A percentile compares a stretch with the other conserved stretches of the same genome.
phyloP scores from a whole-genome alignment of 2,329 filamentous ascomycete genomes.

The Aspergillus pseudoglaucus region DNA sequence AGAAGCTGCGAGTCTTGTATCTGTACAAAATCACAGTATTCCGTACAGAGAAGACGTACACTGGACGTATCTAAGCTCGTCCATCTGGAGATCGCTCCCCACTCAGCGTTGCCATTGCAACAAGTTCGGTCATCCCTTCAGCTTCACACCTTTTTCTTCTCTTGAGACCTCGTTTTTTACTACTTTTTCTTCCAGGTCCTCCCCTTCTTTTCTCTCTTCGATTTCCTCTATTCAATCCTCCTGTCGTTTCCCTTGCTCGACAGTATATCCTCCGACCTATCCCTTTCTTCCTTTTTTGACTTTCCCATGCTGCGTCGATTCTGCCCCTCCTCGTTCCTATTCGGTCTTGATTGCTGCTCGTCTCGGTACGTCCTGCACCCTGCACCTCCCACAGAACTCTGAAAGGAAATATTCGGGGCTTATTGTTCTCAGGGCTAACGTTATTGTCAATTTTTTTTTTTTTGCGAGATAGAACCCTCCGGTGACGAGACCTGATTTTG shows the following conservation, averaged over 20 bases:
- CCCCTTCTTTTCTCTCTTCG: conserved; percentile 14
- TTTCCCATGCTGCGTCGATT: conserved; percentile 16
- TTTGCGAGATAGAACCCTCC: no score
- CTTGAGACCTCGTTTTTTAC: conserved; percentile 10
- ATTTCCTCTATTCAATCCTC: conserved; percentile 17
- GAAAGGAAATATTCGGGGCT: no score
- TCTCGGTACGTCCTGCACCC: no score
- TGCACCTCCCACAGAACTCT: no score
- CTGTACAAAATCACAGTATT: background rate
- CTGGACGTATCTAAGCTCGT: conserved; percentile 14
- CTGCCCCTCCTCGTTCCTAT: conserved; percentile 5
- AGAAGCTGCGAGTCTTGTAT: no score
- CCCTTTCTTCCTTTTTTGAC: background rate
- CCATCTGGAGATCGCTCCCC: conserved; percentile 34
- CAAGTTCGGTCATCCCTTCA: conserved; percentile 32
- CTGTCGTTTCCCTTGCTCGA: conserved; percentile 10
- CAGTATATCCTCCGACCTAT: conserved; percentile 4
- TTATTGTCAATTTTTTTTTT: no score
- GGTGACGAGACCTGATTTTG: no score
- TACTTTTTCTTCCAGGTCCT: conserved; percentile 13
- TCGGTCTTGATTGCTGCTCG: conserved; percentile 5
- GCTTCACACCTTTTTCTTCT: conserved; percentile 31
- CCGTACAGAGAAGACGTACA: background rate
- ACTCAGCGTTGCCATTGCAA: conserved; percentile 38
- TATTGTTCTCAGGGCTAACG: no score